Percentiles rank a stretch among this genome's conserved stretches.
These are phyloP conservation scores for Styphnolobium japonicum DNA, from an alignment of 306 rosid genomes.

Conservation along the genomic window DNA sequence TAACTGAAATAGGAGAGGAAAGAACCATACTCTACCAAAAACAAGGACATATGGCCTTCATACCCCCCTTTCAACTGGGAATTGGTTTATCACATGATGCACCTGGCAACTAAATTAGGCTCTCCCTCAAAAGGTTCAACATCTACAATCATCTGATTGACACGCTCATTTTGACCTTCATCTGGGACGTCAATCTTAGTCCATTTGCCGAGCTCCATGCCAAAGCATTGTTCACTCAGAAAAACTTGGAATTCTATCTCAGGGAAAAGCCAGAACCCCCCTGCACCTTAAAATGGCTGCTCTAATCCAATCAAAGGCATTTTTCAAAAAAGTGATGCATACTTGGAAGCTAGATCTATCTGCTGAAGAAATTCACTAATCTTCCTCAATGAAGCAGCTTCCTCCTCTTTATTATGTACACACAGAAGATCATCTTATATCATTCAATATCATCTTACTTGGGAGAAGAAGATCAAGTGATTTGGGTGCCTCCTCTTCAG, in stretches of 20 bases:
- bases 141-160: conserved; percentile 60
- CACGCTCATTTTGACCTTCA: conserved; percentile 65
- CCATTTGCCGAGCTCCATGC: conserved; percentile 70
- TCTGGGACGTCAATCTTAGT: conserved; percentile 54
- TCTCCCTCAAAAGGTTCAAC: conserved; percentile 60
- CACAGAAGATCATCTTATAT: no score
- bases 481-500: not conserved
- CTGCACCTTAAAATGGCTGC: conserved; percentile 63
- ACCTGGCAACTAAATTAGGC: conserved; percentile 59
- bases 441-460: conserved; percentile 62
- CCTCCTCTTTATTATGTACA: conserved; percentile 65
- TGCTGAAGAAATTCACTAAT: conserved; percentile 64
- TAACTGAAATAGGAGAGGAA: not conserved
- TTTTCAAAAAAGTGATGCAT: conserved; percentile 60
- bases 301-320: conserved; percentile 59
- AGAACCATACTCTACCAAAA: not conserved
- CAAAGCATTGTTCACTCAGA: conserved; percentile 59
- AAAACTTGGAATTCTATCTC: conserved; percentile 58
- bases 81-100: conserved; percentile 44
- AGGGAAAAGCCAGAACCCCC: conserved; percentile 72
- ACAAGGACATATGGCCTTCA: not conserved
- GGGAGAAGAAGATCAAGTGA: conserved; percentile 78
- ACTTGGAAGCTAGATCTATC: conserved; percentile 67
- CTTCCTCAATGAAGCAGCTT: conserved; percentile 55
- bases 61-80: not conserved